These are phyloP conservation scores for Penicillium sp. DNA, from an alignment of 2,329 filamentous ascomycete genomes.

Conservation along the genomic window DNA sequence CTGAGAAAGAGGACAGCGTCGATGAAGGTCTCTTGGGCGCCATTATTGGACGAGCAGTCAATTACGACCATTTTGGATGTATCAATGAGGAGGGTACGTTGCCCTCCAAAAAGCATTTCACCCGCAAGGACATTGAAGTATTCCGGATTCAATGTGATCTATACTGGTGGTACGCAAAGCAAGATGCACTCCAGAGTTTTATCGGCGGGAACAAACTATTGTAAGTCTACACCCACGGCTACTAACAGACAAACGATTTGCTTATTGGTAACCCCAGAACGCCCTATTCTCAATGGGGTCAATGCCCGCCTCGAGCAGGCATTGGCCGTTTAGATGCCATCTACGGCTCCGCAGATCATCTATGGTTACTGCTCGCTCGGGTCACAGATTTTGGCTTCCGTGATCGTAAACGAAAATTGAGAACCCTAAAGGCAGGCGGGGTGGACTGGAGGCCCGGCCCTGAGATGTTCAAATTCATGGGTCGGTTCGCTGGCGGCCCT, in stretches of 20 bases:
- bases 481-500: constrained; percentile 24
- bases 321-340: constrained; percentile 74
- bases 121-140: constrained; percentile 65
- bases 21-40: constrained; percentile 58
- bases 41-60: constrained; percentile 56
- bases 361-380: constrained; percentile 76
- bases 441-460: constrained; percentile 55
- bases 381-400: constrained; percentile 73
- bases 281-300: constrained; percentile 76
- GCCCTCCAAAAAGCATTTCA: constrained; percentile 36
- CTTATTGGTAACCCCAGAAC: constrained; percentile 55
- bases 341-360: constrained; percentile 85
- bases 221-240: constrained; percentile 54
- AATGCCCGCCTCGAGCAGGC: constrained; percentile 80
- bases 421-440: constrained; percentile 59
- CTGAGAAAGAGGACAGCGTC: constrained; percentile 47
- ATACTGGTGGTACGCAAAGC: constrained; percentile 95
- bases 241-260: not conserved
- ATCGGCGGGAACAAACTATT: constrained; percentile 80
- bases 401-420: constrained; percentile 76
- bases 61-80: constrained; percentile 57
- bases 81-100: constrained; percentile 37
- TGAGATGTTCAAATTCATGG: constrained; percentile 45
- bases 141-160: constrained; percentile 82
- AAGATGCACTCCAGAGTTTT: constrained; percentile 88